These are phyloP conservation scores for Austropuccinia psidii DNA, from an alignment of 1,284 basidiomycete species.

Conservation along the genomic window DNA sequence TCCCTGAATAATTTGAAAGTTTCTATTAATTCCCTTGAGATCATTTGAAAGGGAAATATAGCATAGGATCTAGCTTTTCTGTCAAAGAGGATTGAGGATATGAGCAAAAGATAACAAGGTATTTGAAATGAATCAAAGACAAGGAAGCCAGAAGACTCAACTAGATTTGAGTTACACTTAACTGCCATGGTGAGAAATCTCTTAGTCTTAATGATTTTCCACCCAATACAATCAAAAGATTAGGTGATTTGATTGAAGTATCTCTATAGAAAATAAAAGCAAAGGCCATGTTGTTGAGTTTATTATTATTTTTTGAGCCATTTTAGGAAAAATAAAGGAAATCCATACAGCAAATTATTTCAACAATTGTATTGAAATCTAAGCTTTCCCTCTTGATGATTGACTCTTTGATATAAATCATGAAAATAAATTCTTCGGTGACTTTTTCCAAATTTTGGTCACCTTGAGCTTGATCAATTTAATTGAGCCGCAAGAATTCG, in stretches of 20 bases:
- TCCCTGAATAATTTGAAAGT: slow-evolving; percentile 8
- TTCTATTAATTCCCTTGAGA: slow-evolving; percentile 2
- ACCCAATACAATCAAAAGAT: slow-evolving; percentile 21
- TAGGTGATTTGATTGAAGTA: slow-evolving; percentile 26
- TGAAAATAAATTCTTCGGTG: background rate
- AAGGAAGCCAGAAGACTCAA: background rate
- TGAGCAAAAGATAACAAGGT: too few relatives aligned
- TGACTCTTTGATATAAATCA: background rate
- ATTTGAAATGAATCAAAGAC: background rate
- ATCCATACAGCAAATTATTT: slow-evolving; percentile 25
- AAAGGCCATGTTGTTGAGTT: too few relatives aligned
- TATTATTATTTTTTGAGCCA: background rate
- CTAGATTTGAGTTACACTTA: slow-evolving; percentile 24
- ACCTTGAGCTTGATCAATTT: slow-evolving; percentile 12
- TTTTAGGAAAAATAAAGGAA: background rate
- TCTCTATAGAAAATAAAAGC: background rate
- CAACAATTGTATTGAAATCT: slow-evolving; percentile 12
- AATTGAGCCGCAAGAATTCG: slow-evolving; percentile 1
- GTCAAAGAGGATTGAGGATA: background rate
- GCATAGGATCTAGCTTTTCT: slow-evolving; percentile 26
- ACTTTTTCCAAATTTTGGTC: slow-evolving; percentile 24
- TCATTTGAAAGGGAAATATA: slow-evolving; percentile 13
- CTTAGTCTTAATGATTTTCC: slow-evolving; percentile 10
- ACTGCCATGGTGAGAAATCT: slow-evolving; percentile 34
- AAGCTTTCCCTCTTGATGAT: background rate